Conservation (phyloP, 179 eudicot species). For the Silene noctiflora region DNA sequence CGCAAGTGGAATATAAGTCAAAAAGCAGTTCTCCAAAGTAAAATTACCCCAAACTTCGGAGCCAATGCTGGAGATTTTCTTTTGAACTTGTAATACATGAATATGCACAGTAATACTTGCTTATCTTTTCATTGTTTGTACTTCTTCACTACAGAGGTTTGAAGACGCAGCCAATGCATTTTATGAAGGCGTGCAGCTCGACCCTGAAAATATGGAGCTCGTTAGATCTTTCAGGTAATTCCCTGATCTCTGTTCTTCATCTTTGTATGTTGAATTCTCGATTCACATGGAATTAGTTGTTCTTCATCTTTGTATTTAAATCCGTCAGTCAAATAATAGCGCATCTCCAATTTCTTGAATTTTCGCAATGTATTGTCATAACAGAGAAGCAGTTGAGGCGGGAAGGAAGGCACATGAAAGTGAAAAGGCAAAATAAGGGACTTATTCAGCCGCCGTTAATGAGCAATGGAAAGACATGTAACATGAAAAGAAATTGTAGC, state of each 20-base stretch:
- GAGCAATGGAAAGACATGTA: background rate
- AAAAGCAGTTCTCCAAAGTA: no score
- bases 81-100: background rate
- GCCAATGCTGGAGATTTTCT: background rate
- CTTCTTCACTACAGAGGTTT: slow-evolving; percentile 51
- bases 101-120: background rate
- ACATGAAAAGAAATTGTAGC: background rate
- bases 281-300: background rate
- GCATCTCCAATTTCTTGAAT: background rate
- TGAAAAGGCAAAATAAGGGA: slow-evolving; percentile 32
- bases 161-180: slow-evolving; percentile 96
- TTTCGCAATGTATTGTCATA: slow-evolving; percentile 9
- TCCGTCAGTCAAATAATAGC: background rate
- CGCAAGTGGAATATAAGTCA: no score
- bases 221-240: slow-evolving; percentile 79
- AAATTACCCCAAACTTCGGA: background rate
- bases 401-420: slow-evolving; percentile 70
- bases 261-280: background rate
- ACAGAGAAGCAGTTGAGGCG: slow-evolving; percentile 96
- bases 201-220: slow-evolving; percentile 88
- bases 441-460: background rate
- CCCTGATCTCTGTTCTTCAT: background rate
- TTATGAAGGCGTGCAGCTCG: slow-evolving; percentile 84
- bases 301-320: background rate
- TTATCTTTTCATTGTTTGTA: background rate